phyloP scores from a whole-genome alignment of 805 yeast species.

The Zygosaccharomyces pseudorouxii region DNA sequence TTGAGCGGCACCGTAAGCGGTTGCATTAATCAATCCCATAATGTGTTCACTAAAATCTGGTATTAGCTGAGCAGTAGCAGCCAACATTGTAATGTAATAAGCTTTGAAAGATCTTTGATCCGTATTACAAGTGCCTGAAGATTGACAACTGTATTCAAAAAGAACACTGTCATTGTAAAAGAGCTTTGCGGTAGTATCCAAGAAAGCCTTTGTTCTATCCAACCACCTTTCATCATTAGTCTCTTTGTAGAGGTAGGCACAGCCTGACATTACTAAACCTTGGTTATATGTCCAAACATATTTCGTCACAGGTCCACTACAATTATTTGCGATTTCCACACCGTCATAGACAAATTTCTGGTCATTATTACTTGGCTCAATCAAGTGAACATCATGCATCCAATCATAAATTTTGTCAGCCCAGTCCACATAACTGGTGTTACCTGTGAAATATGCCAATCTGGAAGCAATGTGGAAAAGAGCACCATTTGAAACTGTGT shows the following conservation, averaged over 20 bases:
- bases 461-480: conserved; percentile 84
- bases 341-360: conserved; percentile 58
- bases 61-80: conserved; percentile 64
- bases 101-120: conserved; percentile 95
- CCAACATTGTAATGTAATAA: conserved; percentile 68
- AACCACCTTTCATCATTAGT: conserved; percentile 68
- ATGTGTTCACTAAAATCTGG: conserved; percentile 44
- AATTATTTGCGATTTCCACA: conserved; percentile 53
- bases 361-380: conserved; percentile 35
- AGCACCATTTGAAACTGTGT: conserved; percentile 86
- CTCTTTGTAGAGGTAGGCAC: conserved; percentile 72
- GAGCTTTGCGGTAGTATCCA: conserved; percentile 46
- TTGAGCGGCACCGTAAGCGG: conserved; percentile 70
- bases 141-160: conserved; percentile 85
- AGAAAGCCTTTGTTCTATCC: conserved; percentile 50
- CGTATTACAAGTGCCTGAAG: conserved; percentile 57
- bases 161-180: conserved; percentile 57
- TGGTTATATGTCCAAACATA: conserved; percentile 85
- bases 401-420: conserved; percentile 76
- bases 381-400: conserved; percentile 53
- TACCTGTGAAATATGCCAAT: conserved; percentile 75
- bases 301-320: conserved; percentile 48
- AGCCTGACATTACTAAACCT: conserved; percentile 72
- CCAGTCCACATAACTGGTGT: conserved; percentile 68
- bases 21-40: conserved; percentile 37